Conservation (phyloP, 2,329 filamentous ascomycete species). For the Nigrograna mackinnonii region DNA sequence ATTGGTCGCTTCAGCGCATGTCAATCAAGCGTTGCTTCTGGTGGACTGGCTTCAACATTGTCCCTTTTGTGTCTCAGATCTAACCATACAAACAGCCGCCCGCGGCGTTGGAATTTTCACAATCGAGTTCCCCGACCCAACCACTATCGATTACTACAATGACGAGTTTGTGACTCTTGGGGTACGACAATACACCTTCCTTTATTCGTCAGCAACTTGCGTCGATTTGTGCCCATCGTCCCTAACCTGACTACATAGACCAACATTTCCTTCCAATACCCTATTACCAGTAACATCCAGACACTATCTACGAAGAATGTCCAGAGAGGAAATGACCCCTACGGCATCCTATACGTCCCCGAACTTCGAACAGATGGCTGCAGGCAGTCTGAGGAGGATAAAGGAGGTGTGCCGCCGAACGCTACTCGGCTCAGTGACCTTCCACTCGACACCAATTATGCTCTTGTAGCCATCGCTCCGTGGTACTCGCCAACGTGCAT, state of each 20-base stretch:
- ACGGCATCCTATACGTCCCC: slow-evolving; percentile 85
- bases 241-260: slow-evolving; percentile 6
- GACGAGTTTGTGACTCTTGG: slow-evolving; percentile 33
- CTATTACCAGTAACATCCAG: slow-evolving; percentile 62
- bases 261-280: slow-evolving; percentile 40
- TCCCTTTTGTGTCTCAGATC: too few species aligned
- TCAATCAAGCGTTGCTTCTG: too few species aligned
- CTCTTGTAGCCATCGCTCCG: slow-evolving; percentile 80
- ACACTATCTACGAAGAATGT: slow-evolving; percentile 74
- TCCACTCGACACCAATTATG: slow-evolving; percentile 64
- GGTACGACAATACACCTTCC: slow-evolving; percentile 12
- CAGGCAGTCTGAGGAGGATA: slow-evolving; percentile 62
- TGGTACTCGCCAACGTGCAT: slow-evolving; percentile 81
- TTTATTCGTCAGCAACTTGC: not conserved
- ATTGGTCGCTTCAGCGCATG: too few species aligned
- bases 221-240: not conserved
- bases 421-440: slow-evolving; percentile 75
- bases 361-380: slow-evolving; percentile 68
- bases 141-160: slow-evolving; percentile 27
- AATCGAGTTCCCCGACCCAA: slow-evolving; percentile 40
- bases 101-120: slow-evolving; percentile 38
- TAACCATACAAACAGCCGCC: slow-evolving; percentile 36
- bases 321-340: slow-evolving; percentile 64
- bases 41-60: too few species aligned
- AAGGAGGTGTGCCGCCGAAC: slow-evolving; percentile 67